These are phyloP conservation scores for Tetragonia tetragonoides DNA, from an alignment of 148 eudicot genomes.

Conservation along the genomic window DNA sequence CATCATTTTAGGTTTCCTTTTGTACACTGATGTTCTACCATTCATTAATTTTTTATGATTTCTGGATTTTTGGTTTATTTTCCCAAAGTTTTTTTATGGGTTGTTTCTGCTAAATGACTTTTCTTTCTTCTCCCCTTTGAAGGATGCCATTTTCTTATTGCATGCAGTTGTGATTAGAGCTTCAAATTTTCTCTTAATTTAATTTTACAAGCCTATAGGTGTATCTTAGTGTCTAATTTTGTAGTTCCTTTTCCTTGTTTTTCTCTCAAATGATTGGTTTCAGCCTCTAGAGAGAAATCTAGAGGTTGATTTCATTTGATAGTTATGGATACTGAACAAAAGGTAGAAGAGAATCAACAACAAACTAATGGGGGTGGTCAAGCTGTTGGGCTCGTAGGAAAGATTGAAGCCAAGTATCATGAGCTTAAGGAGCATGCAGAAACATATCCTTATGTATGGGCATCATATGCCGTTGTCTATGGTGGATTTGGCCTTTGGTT, in stretches of 20 bases:
- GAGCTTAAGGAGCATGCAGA: conserved; percentile 65
- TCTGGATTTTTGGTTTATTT: too few species aligned
- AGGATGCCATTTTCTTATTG: too few species aligned
- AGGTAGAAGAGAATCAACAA: conserved; percentile 35
- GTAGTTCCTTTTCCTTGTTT: too few species aligned
- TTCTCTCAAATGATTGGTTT: conserved; percentile 6
- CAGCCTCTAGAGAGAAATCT: not conserved
- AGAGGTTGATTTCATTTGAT: not conserved
- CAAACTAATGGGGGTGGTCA: conserved; percentile 29
- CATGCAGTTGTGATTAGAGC: too few species aligned
- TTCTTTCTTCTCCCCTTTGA: too few species aligned
- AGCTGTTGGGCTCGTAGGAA: conserved; percentile 34
- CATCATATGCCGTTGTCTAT: conserved; percentile 71
- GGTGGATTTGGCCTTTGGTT: conserved; percentile 77
- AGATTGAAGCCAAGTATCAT: conserved; percentile 45
- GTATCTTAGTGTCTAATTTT: not conserved
- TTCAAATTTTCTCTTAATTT: too few species aligned
- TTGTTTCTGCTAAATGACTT: too few species aligned
- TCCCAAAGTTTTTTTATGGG: too few species aligned
- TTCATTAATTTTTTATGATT: too few species aligned
- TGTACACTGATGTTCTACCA: too few species aligned
- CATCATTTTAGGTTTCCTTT: too few species aligned
- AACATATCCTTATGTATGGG: conserved; percentile 86
- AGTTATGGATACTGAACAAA: conserved; percentile 40
- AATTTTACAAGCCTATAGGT: too few species aligned